A percentile compares a stretch with the other conserved stretches of the same genome.
phyloP scores from a whole-genome alignment of 495 filamentous ascomycete genomes.

The Oidiodendron maius region DNA sequence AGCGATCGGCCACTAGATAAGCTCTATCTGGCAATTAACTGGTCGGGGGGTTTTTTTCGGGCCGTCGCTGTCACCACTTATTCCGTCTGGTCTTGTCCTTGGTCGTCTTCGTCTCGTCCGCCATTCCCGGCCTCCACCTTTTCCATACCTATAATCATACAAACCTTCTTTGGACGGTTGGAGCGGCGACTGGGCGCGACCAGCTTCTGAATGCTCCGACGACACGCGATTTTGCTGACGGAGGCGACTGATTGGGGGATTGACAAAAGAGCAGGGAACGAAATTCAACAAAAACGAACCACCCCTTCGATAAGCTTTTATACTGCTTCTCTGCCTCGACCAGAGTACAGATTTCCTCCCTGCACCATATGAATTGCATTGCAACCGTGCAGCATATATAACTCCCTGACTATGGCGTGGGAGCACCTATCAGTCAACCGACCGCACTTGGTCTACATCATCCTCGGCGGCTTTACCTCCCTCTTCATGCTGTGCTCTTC shows the following conservation, averaged over 20 bases:
- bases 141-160: neutral
- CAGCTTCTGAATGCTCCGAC: constrained; percentile 38
- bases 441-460: constrained; percentile 97
- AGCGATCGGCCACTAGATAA: no score
- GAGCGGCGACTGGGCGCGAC: constrained; percentile 52
- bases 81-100: no score
- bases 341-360: no score
- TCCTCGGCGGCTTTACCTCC: constrained; percentile 94
- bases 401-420: constrained; percentile 68
- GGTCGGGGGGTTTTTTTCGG: no score
- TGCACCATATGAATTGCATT: no score
- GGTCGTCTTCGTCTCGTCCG: no score
- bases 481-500: constrained; percentile 98
- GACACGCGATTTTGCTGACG: constrained; percentile 19
- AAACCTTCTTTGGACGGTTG: constrained; percentile 5
- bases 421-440: constrained; percentile 87
- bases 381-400: no score
- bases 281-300: no score
- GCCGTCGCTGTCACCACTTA: no score
- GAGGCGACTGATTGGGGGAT: constrained; percentile 24
- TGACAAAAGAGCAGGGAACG: constrained; percentile 7
- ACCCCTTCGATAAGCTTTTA: no score
- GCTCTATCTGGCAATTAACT: no score
- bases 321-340: no score
- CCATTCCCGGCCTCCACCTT: neutral